Evolutionary conservation across 176 grass and related monocot species (phyloP).

Genomic region (Carex parvula): DNA sequence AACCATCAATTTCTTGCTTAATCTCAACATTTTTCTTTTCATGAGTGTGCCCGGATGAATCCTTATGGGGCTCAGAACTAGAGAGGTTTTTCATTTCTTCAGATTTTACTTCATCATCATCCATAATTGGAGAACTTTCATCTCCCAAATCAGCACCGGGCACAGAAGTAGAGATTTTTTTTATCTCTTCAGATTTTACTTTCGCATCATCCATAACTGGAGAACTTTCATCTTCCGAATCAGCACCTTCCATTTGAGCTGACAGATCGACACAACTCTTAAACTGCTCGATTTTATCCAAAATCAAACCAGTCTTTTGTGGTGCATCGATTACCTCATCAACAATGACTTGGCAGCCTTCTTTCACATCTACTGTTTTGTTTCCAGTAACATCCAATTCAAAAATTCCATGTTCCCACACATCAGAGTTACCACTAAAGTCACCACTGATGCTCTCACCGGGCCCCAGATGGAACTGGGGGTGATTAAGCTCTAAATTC

Average conservation of each 20-base stretch:
- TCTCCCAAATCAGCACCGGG: conserved; percentile 42
- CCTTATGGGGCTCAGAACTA: conserved; percentile 19
- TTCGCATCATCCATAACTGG: conserved; percentile 40
- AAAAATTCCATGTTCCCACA: conserved; percentile 71
- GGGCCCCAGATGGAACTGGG: conserved; percentile 91
- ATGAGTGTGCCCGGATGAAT: conserved; percentile 9
- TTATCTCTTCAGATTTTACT: conserved; percentile 32
- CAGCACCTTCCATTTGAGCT: conserved; percentile 42
- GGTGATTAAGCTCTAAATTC: conserved; percentile 67
- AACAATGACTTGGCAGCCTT: conserved; percentile 28
- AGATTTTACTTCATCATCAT: conserved; percentile 34
- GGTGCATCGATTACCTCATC: conserved; percentile 10
- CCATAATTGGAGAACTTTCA: conserved; percentile 36
- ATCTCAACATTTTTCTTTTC: background rate
- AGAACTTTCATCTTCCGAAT: conserved; percentile 49
- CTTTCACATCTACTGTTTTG: conserved; percentile 21
- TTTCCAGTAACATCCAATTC: conserved; percentile 43
- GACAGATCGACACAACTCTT: conserved; percentile 85
- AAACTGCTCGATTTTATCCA: conserved; percentile 68
- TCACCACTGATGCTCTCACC: conserved; percentile 72
- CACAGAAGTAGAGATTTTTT: conserved; percentile 15
- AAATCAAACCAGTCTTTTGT: conserved; percentile 28
- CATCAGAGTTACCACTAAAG: conserved; percentile 52
- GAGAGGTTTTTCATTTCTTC: conserved; percentile 32
- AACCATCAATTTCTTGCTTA: conserved; percentile 33